Evolutionary conservation across 1,284 basidiomycete genomes (phyloP).

Genomic region (Prillingera fragicola): DNA sequence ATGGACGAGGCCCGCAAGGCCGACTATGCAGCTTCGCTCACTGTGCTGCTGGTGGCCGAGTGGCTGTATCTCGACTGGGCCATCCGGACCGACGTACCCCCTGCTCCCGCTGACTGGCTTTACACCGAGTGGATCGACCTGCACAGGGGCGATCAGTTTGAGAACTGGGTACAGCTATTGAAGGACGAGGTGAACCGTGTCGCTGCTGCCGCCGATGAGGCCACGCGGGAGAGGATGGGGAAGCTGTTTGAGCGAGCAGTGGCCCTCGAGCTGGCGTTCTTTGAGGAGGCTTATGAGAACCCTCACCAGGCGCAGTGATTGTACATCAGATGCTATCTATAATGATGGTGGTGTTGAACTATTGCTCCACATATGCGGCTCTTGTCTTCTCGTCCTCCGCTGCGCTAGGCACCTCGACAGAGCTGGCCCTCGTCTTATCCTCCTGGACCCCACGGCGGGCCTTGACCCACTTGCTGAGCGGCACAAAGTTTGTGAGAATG

Average conservation of each 20-base stretch:
- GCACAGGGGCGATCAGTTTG: conserved; percentile 14
- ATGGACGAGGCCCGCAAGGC: conserved; percentile 7
- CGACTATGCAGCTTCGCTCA: conserved; percentile 9
- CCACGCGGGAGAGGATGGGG: conserved; percentile 1
- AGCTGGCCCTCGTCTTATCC: too few relatives aligned
- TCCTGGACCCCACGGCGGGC: too few relatives aligned
- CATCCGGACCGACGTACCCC: not conserved
- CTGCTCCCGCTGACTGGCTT: conserved; percentile 9
- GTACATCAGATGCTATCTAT: too few relatives aligned
- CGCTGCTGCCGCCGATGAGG: not conserved
- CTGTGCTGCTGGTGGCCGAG: conserved; percentile 18
- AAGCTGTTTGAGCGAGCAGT: conserved; percentile 10
- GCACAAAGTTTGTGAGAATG: too few relatives aligned
- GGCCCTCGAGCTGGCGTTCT: conserved; percentile 13
- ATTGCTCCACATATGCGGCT: too few relatives aligned
- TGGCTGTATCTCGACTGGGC: conserved; percentile 23
- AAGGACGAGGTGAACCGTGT: conserved; percentile 13
- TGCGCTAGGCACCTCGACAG: too few relatives aligned
- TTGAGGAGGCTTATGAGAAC: conserved; percentile 11
- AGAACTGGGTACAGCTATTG: conserved; percentile 12
- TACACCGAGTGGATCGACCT: conserved; percentile 21
- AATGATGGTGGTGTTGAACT: too few relatives aligned
- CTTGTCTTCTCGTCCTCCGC: too few relatives aligned
- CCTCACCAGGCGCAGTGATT: too few relatives aligned
- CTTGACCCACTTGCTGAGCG: too few relatives aligned